Percentiles rank a stretch among this genome's conserved stretches.
phyloP scores from a whole-genome alignment of 768 basidiomycete genomes.

The Hygrophorus pudorinus region DNA sequence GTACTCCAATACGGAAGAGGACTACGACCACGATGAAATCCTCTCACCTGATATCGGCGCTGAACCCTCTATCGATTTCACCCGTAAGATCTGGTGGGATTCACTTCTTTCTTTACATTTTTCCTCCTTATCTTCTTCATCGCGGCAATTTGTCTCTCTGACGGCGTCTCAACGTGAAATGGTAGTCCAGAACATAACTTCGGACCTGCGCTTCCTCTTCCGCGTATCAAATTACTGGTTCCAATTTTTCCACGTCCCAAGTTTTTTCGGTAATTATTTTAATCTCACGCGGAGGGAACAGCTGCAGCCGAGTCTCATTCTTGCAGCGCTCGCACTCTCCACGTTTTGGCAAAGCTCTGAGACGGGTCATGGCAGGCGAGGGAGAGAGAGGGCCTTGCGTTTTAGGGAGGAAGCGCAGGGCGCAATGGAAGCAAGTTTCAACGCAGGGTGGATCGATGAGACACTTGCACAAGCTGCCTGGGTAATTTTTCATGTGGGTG shows the following conservation, averaged over 20 bases:
- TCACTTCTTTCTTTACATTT: constrained; percentile 49
- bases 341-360: constrained; percentile 65
- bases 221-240: constrained; percentile 60
- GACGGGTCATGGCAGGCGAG: constrained; percentile 35
- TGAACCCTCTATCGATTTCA: constrained; percentile 57
- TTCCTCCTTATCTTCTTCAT: constrained; percentile 23
- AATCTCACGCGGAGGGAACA: constrained; percentile 41
- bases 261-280: constrained; percentile 50
- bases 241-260: constrained; percentile 63
- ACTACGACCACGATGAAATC: constrained; percentile 4
- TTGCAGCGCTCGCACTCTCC: constrained; percentile 54
- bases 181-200: constrained; percentile 34
- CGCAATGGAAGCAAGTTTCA: constrained; percentile 61
- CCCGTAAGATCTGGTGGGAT: constrained; percentile 76
- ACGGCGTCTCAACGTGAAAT: constrained; percentile 34
- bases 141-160: constrained; percentile 22
- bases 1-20: constrained; percentile 9
- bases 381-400: constrained; percentile 46
- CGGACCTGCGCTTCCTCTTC: constrained; percentile 58
- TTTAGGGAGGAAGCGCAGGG: constrained; percentile 62
- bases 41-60: constrained; percentile 25
- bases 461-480: constrained; percentile 68
- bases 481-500: constrained; percentile 30
- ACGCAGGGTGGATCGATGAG: constrained; percentile 64
- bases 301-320: constrained; percentile 61